Conservation (phyloP, 352 stramenopile species). For the Globisporangium middletonii region DNA sequence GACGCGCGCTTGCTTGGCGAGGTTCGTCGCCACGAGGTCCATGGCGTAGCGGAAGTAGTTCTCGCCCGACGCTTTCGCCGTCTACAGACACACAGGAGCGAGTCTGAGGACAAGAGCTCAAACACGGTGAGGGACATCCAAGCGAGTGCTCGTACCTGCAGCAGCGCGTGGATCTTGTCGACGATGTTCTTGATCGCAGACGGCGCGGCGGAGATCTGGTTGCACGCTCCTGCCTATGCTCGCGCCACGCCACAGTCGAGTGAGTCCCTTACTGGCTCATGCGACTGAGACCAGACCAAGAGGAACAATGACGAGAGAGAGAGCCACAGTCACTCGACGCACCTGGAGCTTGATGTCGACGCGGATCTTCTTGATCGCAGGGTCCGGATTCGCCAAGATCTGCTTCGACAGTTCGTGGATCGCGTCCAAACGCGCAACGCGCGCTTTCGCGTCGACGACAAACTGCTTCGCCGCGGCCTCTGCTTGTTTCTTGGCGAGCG, state of each 20-base stretch:
- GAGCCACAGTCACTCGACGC: background rate
- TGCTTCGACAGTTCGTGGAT: slow-evolving; percentile 37
- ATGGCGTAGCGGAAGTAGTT: slow-evolving; percentile 68
- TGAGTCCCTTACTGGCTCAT: background rate
- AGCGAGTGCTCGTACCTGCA: slow-evolving; percentile 27
- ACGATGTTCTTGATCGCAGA: slow-evolving; percentile 61
- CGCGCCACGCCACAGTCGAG: background rate
- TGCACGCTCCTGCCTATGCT: slow-evolving; percentile 60
- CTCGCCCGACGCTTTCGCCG: slow-evolving; percentile 42
- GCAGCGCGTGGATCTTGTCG: slow-evolving; percentile 56
- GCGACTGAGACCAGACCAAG: background rate
- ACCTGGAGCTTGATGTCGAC: slow-evolving; percentile 69
- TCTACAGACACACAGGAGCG: slow-evolving; percentile 15
- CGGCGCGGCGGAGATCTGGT: slow-evolving; percentile 69
- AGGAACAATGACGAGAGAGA: background rate
- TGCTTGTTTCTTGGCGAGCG: slow-evolving; percentile 25
- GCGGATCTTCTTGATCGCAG: slow-evolving; percentile 53
- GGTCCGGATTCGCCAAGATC: slow-evolving; percentile 46
- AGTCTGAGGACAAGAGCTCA: background rate
- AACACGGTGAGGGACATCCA: background rate
- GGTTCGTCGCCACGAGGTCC: slow-evolving; percentile 59
- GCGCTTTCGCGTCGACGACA: slow-evolving; percentile 32
- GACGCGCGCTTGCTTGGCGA: slow-evolving; percentile 61
- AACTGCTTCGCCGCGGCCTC: slow-evolving; percentile 34
- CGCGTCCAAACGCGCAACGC: slow-evolving; percentile 40